A percentile compares a stretch with the other conserved stretches of the same genome.
Conservation (phyloP, 2,329 filamentous ascomycete species). For the Claviceps sp. region DNA sequence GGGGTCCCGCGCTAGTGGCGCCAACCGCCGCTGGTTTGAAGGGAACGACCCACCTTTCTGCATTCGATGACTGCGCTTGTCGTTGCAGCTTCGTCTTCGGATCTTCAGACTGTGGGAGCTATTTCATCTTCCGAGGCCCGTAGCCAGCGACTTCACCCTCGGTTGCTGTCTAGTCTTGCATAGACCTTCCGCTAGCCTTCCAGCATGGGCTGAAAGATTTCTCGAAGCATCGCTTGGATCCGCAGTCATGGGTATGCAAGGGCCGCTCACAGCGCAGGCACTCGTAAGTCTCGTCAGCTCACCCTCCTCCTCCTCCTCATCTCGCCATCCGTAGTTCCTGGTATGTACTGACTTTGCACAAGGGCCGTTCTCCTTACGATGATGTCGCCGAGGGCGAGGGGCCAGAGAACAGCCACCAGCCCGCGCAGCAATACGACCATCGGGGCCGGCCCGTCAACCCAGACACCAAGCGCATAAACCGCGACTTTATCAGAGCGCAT, state of each 20-base stretch:
- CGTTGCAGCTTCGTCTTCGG: too few species aligned
- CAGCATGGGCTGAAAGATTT: background rate
- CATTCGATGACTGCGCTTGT: background rate
- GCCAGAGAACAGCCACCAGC: slow-evolving; percentile 25
- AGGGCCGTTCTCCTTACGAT: slow-evolving; percentile 49
- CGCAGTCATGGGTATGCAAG: slow-evolving; percentile 36
- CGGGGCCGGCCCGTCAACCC: slow-evolving; percentile 43
- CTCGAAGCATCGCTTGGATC: background rate
- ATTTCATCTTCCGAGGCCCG: background rate
- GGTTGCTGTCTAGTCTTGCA: background rate
- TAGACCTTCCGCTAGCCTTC: background rate
- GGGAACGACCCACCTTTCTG: background rate
- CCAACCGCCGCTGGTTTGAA: background rate
- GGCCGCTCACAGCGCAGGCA: slow-evolving; percentile 42
- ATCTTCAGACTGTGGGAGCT: too few species aligned
- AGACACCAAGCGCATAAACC: slow-evolving; percentile 40
- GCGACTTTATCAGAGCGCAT: slow-evolving; percentile 44
- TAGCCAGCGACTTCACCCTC: background rate
- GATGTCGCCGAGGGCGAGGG: slow-evolving; percentile 39
- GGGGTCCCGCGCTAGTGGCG: background rate
- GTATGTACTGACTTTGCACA: background rate
- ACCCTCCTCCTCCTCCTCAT: too few species aligned
- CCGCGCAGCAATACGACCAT: slow-evolving; percentile 38
- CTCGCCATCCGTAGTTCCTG: slow-evolving; percentile 1
- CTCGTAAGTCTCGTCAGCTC: slow-evolving; percentile 27